Conservation (phyloP, 495 filamentous ascomycete genomes). For the Lasiosphaeriaceae sp. region DNA sequence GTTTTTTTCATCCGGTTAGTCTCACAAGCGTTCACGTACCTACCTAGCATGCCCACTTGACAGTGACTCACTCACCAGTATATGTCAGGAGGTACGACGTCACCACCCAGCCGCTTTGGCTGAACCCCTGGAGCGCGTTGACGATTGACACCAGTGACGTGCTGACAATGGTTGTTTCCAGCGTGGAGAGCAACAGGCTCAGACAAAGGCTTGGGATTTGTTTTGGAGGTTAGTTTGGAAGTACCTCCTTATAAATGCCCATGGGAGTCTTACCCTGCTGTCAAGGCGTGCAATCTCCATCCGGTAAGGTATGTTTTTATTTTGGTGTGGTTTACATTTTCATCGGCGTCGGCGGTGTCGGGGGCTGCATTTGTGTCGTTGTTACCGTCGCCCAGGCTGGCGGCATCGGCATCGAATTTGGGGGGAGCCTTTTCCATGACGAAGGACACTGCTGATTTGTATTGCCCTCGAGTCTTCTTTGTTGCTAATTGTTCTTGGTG, state of each 20-base stretch:
- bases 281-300: constrained; percentile 43
- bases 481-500: too few relatives aligned
- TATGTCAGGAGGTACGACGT: constrained; percentile 56
- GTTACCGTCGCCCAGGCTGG: too few relatives aligned
- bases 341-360: too few relatives aligned
- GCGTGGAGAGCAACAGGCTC: constrained; percentile 46
- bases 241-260: too few relatives aligned
- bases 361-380: too few relatives aligned
- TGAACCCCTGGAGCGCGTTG: constrained; percentile 47
- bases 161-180: constrained; percentile 57
- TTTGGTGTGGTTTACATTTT: background rate
- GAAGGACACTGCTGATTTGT: too few relatives aligned
- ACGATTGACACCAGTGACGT: constrained; percentile 56
- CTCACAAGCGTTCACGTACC: too few relatives aligned
- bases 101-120: constrained; percentile 51
- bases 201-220: constrained; percentile 38
- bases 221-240: background rate
- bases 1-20: too few relatives aligned
- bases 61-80: constrained; percentile 30
- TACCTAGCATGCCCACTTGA: background rate
- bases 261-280: constrained; percentile 31
- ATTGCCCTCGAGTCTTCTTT: too few relatives aligned
- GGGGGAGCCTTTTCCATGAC: too few relatives aligned
- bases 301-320: constrained; percentile 32
- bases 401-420: too few relatives aligned